Evolutionary conservation across 75 land plant genomes (phyloP).

Genomic region (Isoetes taiwanensis): DNA sequence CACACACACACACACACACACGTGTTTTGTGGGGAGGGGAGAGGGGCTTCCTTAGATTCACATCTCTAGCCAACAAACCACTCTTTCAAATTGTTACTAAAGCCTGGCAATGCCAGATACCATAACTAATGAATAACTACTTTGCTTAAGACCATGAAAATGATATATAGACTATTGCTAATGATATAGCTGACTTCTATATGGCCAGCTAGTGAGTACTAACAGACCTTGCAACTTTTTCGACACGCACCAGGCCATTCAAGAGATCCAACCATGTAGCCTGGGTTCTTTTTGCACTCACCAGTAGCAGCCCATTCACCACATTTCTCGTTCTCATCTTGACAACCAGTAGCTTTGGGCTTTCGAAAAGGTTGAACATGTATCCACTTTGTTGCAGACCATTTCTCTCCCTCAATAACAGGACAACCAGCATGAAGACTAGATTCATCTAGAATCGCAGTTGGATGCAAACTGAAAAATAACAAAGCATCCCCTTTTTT

Average conservation of each 20-base stretch:
- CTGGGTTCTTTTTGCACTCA: slow-evolving; percentile 72
- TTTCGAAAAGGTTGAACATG: slow-evolving; percentile 60
- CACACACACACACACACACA: too few species aligned
- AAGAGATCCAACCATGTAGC: slow-evolving; percentile 69
- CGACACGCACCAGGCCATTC: slow-evolving; percentile 68
- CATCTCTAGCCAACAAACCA: too few species aligned
- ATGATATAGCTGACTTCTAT: too few species aligned
- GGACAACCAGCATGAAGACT: slow-evolving; percentile 83
- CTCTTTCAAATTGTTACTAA: too few species aligned
- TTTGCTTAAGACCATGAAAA: too few species aligned
- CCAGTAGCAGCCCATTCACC: slow-evolving; percentile 63
- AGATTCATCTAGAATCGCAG: slow-evolving; percentile 39
- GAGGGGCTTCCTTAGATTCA: too few species aligned
- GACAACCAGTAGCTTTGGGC: slow-evolving; percentile 25
- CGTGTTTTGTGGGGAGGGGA: too few species aligned
- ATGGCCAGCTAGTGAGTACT: too few species aligned
- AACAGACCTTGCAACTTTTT: slow-evolving; percentile 73
- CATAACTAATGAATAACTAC: too few species aligned
- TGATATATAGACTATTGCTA: too few species aligned
- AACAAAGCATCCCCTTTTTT: slow-evolving; percentile 74
- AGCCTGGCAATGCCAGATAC: too few species aligned
- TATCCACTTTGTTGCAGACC: slow-evolving; percentile 87
- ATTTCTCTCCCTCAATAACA: slow-evolving; percentile 81
- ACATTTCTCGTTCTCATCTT: slow-evolving; percentile 53
- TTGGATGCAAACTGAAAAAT: slow-evolving; percentile 61